phyloP scores from a whole-genome alignment of 345 rosid species.

The Acer saccharum region DNA sequence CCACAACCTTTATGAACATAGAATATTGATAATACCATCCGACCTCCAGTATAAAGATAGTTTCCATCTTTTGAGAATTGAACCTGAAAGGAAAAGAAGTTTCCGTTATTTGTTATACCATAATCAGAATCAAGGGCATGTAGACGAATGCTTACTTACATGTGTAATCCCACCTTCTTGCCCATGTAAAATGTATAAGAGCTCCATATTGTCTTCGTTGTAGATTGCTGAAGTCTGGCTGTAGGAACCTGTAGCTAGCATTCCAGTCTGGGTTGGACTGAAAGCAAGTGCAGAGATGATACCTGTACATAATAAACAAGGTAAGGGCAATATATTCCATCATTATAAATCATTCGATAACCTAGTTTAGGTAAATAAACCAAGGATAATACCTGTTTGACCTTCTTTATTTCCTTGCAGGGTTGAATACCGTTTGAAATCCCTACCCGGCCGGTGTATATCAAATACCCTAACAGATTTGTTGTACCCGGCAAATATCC shows the following conservation, averaged over 20 bases:
- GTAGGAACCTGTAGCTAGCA: too few species aligned
- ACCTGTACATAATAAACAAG: too few species aligned
- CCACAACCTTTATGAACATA: not conserved
- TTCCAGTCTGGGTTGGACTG: too few species aligned
- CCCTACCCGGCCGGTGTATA: slow-evolving; percentile 96
- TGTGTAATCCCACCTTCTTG: too few species aligned
- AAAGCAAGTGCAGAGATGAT: too few species aligned
- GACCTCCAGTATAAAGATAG: slow-evolving; percentile 87
- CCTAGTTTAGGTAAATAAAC: slow-evolving; percentile 7
- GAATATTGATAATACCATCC: slow-evolving; percentile 62
- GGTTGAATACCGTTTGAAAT: slow-evolving; percentile 70
- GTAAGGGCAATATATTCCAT: too few species aligned
- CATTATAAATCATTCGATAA: not conserved
- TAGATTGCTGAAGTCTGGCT: too few species aligned
- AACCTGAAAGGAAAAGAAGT: slow-evolving; percentile 52
- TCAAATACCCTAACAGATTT: slow-evolving; percentile 84
- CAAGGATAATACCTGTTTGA: slow-evolving; percentile 64
- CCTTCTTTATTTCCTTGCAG: slow-evolving; percentile 86
- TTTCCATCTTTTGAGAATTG: slow-evolving; percentile 95
- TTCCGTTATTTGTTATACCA: slow-evolving; percentile 12
- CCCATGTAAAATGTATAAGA: too few species aligned
- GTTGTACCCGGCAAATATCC: slow-evolving; percentile 94
- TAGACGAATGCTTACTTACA: slow-evolving; percentile 17
- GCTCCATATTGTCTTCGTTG: too few species aligned
- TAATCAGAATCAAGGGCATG: slow-evolving; percentile 11